These are phyloP conservation scores for Mortierella hygrophila DNA, from an alignment of 192 early-diverging fungal genomes.

Conservation along the genomic window DNA sequence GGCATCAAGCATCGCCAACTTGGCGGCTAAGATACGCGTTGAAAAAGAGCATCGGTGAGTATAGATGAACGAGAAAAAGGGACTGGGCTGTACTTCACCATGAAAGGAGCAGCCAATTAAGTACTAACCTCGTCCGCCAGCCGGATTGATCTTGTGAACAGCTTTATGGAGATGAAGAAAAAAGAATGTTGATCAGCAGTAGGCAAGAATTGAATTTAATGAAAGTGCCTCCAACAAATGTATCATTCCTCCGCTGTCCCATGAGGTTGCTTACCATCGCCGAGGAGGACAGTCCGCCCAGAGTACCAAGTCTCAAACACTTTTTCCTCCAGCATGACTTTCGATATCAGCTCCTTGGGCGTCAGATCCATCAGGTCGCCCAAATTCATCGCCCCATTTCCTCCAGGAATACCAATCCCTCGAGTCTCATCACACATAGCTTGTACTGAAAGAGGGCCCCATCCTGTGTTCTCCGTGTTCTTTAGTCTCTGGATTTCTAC, in stretches of 20 bases:
- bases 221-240: no score
- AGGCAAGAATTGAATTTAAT: no score
- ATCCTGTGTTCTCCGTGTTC: slow-evolving; percentile 15
- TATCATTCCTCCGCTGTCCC: no score
- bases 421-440: background rate
- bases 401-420: background rate
- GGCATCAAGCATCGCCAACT: background rate
- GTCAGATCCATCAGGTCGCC: slow-evolving; percentile 21
- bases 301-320: slow-evolving; percentile 28
- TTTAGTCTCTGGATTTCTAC: background rate
- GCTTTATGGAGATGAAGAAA: background rate
- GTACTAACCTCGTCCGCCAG: background rate
- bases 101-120: background rate
- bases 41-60: background rate
- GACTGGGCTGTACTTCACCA: no score
- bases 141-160: slow-evolving; percentile 6
- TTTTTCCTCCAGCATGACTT: slow-evolving; percentile 16
- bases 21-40: background rate
- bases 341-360: background rate
- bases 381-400: background rate
- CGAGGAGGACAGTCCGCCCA: slow-evolving; percentile 11
- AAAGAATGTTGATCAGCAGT: no score
- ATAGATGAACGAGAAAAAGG: background rate
- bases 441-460: slow-evolving; percentile 9
- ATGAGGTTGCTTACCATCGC: slow-evolving; percentile 8